phyloP scores from a whole-genome alignment of 2,329 filamentous ascomycete genomes.

The Scedosporium minutisporum region DNA sequence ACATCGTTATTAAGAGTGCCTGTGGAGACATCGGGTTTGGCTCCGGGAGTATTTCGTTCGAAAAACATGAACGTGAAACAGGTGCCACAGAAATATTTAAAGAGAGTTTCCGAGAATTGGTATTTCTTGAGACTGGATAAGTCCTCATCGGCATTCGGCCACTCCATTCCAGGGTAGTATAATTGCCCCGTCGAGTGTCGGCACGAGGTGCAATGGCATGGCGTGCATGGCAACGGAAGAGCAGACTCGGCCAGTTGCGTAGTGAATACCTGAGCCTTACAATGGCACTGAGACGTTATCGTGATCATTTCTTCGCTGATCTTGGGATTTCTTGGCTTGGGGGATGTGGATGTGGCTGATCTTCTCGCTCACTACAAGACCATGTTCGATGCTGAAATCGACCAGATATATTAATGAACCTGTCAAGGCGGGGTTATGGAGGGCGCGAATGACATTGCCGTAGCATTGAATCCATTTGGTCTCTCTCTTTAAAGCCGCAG shows the following conservation, averaged over 20 bases:
- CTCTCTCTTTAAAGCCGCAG: no score
- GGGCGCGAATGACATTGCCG: no score
- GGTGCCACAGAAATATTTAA: conserved; percentile 29
- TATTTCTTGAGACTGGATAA: conserved; percentile 24
- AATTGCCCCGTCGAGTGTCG: conserved; percentile 33
- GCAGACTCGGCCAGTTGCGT: conserved; percentile 19
- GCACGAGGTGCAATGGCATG: conserved; percentile 42
- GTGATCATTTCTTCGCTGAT: no score
- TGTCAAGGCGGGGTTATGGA: no score
- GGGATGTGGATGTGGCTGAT: no score
- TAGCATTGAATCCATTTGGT: no score
- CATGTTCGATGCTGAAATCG: no score
- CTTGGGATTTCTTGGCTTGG: no score
- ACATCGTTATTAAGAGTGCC: conserved; percentile 25
- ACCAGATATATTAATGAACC: no score
- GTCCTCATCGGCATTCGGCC: conserved; percentile 24
- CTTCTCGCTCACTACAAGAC: no score
- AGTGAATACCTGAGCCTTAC: conserved; percentile 30
- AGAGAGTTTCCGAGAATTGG: conserved; percentile 21
- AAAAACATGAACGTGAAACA: conserved; percentile 37
- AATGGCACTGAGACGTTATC: conserved; percentile 28
- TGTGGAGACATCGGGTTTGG: conserved; percentile 24
- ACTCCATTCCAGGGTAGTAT: conserved; percentile 23
- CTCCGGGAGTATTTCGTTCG: conserved; percentile 10
- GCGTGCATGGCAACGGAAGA: conserved; percentile 29